Evolutionary conservation across 176 grass and related monocot genomes (phyloP).

Genomic region (Areca catechu): DNA sequence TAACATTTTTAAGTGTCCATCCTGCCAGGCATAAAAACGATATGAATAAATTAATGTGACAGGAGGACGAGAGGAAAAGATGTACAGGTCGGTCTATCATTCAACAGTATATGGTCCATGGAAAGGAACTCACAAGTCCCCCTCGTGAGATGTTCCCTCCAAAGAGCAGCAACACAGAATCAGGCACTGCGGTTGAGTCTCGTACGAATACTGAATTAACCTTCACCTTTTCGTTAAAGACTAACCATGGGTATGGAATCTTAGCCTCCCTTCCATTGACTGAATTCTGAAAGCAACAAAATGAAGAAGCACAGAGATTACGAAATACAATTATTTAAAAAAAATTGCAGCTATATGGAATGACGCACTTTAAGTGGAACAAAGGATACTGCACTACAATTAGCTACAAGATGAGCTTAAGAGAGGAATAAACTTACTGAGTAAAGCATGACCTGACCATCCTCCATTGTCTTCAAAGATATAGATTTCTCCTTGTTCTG

Average conservation of each 20-base stretch:
- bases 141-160: constrained; percentile 69
- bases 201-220: constrained; percentile 95
- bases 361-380: too few species aligned
- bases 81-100: too few species aligned
- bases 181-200: constrained; percentile 86
- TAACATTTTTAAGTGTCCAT: constrained; percentile 97
- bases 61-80: not conserved
- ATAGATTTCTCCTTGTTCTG: constrained; percentile 96
- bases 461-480: constrained; percentile 97
- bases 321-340: not conserved
- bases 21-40: constrained; percentile 34
- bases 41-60: not conserved
- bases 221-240: constrained; percentile 99
- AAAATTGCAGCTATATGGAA: too few species aligned
- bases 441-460: constrained; percentile 97
- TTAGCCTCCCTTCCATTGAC: constrained; percentile 82
- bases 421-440: constrained; percentile 41
- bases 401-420: too few species aligned
- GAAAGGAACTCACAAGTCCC: constrained; percentile 50
- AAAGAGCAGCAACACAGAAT: constrained; percentile 82
- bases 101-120: too few species aligned
- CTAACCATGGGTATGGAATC: constrained; percentile 95
- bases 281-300: constrained; percentile 75
- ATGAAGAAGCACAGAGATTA: not conserved
- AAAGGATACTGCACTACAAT: too few species aligned